Percentiles rank a stretch among this genome's conserved stretches.
Evolutionary conservation across 495 filamentous ascomycete genomes (phyloP).

Genomic region (Rhypophila decipiens): DNA sequence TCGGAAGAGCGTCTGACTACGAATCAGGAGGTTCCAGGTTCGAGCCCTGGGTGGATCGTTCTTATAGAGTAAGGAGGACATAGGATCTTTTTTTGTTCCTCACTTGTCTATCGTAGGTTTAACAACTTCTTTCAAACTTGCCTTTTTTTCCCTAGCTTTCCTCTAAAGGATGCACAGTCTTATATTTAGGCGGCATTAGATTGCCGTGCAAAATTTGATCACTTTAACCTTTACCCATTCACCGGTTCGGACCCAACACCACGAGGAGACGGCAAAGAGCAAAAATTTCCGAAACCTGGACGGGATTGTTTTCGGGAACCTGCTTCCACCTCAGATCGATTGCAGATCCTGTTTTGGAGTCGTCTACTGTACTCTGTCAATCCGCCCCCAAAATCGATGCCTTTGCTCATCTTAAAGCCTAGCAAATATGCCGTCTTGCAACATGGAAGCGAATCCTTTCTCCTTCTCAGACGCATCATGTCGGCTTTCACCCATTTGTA

Average conservation of each 20-base stretch:
- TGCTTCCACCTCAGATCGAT: too few relatives aligned
- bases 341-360: background rate
- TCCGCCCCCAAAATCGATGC: background rate
- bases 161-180: background rate
- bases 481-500: background rate
- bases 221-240: background rate
- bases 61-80: too few relatives aligned
- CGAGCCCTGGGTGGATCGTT: conserved; percentile 13
- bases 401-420: background rate
- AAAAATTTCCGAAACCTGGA: too few relatives aligned
- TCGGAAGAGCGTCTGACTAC: conserved; percentile 7
- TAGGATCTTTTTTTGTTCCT: background rate
- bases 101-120: background rate
- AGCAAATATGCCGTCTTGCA: background rate
- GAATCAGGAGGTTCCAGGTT: conserved; percentile 16
- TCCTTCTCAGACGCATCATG: background rate
- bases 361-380: background rate
- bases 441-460: background rate
- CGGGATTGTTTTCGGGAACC: too few relatives aligned
- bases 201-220: too few relatives aligned
- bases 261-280: too few relatives aligned
- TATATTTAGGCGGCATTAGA: background rate
- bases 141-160: background rate
- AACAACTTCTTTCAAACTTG: background rate
- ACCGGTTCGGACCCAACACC: too few relatives aligned